Evolutionary conservation across 352 stramenopile species (phyloP).

Genomic region (Pilasporangium apinafurcum): DNA sequence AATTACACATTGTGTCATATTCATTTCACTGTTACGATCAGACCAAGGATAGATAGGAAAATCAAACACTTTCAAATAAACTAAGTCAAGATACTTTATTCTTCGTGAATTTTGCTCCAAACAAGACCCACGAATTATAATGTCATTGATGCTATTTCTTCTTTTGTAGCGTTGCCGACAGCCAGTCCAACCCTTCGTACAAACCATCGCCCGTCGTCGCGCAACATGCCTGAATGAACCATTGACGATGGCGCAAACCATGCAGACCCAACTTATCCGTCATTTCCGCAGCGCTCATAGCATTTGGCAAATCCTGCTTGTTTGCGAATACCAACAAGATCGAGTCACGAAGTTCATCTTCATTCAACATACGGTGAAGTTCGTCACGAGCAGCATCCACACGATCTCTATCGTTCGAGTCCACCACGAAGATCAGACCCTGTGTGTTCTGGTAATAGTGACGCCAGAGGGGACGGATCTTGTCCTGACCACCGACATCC

Average conservation of each 20-base stretch:
- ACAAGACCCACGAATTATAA: too few relatives aligned
- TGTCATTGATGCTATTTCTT: conserved; percentile 50
- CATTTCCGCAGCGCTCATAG: conserved; percentile 97
- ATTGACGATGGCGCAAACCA: conserved; percentile 95
- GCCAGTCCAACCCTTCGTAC: conserved; percentile 99
- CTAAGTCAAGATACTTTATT: too few relatives aligned
- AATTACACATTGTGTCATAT: too few relatives aligned
- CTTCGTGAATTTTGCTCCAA: too few relatives aligned
- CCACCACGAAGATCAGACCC: conserved; percentile 99
- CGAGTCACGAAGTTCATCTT: conserved; percentile 97
- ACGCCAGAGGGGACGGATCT: conserved; percentile 97
- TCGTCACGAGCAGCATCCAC: conserved; percentile 96
- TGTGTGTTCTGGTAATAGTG: conserved; percentile 99
- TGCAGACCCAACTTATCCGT: conserved; percentile 98
- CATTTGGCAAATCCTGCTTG: conserved; percentile 99
- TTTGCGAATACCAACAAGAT: conserved; percentile 98
- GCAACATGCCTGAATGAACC: conserved; percentile 99
- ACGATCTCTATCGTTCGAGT: conserved; percentile 98
- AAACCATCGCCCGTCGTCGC: conserved; percentile 97
- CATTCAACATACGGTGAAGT: conserved; percentile 97
- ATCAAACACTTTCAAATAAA: too few relatives aligned
- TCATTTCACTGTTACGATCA: too few relatives aligned
- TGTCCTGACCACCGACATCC: conserved; percentile 99
- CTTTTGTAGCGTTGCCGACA: conserved; percentile 86
- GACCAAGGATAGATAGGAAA: too few relatives aligned